Conservation (phyloP, 768 basidiomycete genomes). For the Suillus variegatus region DNA sequence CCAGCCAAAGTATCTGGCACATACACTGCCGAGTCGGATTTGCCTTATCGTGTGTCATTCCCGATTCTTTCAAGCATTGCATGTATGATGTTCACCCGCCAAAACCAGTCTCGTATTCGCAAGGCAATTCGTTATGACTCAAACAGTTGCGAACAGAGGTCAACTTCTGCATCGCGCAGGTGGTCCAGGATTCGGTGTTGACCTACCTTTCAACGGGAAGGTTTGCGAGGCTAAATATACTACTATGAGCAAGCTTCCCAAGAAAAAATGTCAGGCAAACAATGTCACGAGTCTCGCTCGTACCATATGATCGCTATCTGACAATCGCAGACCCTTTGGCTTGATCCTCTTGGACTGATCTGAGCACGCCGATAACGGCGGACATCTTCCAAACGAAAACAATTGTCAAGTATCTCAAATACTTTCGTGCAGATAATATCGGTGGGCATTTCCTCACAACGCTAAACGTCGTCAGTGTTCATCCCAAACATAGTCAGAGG, state of each 20-base stretch:
- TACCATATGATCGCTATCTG: not conserved
- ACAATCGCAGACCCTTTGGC: conserved; percentile 43
- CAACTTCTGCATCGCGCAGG: conserved; percentile 28
- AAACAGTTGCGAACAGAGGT: not conserved
- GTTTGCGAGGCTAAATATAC: not conserved
- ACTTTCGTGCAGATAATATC: conserved; percentile 53
- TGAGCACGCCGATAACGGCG: conserved; percentile 48
- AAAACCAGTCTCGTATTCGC: conserved; percentile 41
- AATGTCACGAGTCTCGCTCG: not conserved
- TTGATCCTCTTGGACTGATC: conserved; percentile 57
- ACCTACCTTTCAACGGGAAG: conserved; percentile 19
- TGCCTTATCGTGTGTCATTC: conserved; percentile 43
- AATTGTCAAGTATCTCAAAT: conserved; percentile 49
- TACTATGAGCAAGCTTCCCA: conserved; percentile 39
- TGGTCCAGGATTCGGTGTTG: conserved; percentile 50
- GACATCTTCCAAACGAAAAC: conserved; percentile 43
- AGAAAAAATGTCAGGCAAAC: conserved; percentile 28
- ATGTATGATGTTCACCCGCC: not conserved
- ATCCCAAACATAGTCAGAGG: conserved; percentile 39
- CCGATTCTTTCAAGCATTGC: not conserved
- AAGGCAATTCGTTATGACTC: conserved; percentile 30
- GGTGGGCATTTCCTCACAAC: conserved; percentile 28
- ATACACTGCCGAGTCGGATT: conserved; percentile 43
- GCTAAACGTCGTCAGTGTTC: not conserved
- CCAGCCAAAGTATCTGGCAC: conserved; percentile 40